phyloP scores from a whole-genome alignment of 768 basidiomycete genomes.

The Daedaleopsis nitida region DNA sequence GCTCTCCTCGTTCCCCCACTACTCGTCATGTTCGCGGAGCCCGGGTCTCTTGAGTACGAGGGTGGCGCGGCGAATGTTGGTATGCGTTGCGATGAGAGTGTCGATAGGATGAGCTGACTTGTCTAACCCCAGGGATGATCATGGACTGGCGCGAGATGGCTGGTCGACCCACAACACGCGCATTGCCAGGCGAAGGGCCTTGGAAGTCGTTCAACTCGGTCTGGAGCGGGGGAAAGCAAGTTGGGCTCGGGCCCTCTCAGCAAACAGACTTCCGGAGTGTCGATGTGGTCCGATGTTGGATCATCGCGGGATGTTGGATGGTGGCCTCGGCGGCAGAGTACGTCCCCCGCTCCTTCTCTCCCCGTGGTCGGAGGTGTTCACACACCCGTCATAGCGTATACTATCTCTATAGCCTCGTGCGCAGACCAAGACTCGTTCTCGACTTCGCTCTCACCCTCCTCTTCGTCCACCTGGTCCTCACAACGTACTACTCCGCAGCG shows the following conservation, averaged over 20 bases:
- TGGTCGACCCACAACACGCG: constrained; percentile 73
- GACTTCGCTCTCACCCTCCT: constrained; percentile 91
- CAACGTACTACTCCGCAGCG: constrained; percentile 86
- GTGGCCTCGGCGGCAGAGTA: constrained; percentile 83
- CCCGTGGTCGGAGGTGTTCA: constrained; percentile 7
- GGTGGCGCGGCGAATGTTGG: constrained; percentile 82
- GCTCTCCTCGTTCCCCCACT: constrained; percentile 81
- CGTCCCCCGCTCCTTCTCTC: constrained; percentile 37
- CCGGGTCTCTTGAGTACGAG: constrained; percentile 68
- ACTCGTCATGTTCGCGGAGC: constrained; percentile 73
- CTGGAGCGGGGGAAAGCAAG: constrained; percentile 79
- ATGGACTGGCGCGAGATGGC: constrained; percentile 99
- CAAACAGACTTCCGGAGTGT: constrained; percentile 61
- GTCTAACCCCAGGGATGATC: constrained; percentile 62
- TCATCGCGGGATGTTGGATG: constrained; percentile 87
- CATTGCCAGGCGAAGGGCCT: constrained; percentile 60
- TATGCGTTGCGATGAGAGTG: constrained; percentile 30
- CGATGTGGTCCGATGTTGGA: constrained; percentile 86
- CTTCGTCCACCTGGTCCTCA: constrained; percentile 90
- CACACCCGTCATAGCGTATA: constrained; percentile 57
- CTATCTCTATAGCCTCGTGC: constrained; percentile 84
- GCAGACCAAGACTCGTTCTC: constrained; percentile 90
- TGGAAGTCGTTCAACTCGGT: constrained; percentile 72
- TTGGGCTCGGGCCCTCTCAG: constrained; percentile 59
- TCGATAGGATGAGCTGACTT: not conserved